Conservation (phyloP, 495 filamentous ascomycete species). For the Penicillium roqueforti region DNA sequence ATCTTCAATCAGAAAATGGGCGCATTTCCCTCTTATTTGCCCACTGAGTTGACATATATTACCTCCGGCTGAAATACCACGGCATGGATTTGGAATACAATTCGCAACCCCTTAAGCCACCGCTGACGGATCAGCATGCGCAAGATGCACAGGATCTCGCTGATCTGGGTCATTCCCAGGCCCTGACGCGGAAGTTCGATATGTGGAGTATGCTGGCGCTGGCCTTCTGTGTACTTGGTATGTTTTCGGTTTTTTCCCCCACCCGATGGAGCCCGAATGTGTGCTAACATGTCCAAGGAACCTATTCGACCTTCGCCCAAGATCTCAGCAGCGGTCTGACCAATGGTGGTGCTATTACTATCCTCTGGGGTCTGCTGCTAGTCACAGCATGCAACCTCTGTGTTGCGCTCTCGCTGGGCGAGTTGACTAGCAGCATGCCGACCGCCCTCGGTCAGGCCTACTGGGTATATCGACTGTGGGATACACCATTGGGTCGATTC, state of each 20-base stretch:
- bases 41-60: conserved; percentile 18
- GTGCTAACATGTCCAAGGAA: conserved; percentile 22
- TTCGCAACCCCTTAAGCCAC: conserved; percentile 29
- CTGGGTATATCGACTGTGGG: conserved; percentile 44
- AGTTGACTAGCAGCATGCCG: conserved; percentile 48
- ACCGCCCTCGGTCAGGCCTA: conserved; percentile 47
- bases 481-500: conserved; percentile 36
- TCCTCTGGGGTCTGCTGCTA: conserved; percentile 48
- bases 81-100: conserved; percentile 37
- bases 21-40: conserved; percentile 10
- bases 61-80: conserved; percentile 9
- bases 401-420: conserved; percentile 45
- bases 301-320: conserved; percentile 47
- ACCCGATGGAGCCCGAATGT: not conserved
- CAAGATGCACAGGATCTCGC: conserved; percentile 47
- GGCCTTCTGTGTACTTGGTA: conserved; percentile 46
- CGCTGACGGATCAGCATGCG: conserved; percentile 23
- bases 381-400: conserved; percentile 47
- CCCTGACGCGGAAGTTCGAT: conserved; percentile 45
- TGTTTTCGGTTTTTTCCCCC: not conserved
- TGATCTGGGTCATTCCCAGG: conserved; percentile 50
- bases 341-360: conserved; percentile 44
- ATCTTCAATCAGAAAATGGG: conserved; percentile 25
- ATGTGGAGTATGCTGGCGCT: conserved; percentile 46
- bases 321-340: conserved; percentile 43